These are phyloP conservation scores for Carex pumila DNA, from an alignment of 176 grass and related monocot species.

Conservation along the genomic window DNA sequence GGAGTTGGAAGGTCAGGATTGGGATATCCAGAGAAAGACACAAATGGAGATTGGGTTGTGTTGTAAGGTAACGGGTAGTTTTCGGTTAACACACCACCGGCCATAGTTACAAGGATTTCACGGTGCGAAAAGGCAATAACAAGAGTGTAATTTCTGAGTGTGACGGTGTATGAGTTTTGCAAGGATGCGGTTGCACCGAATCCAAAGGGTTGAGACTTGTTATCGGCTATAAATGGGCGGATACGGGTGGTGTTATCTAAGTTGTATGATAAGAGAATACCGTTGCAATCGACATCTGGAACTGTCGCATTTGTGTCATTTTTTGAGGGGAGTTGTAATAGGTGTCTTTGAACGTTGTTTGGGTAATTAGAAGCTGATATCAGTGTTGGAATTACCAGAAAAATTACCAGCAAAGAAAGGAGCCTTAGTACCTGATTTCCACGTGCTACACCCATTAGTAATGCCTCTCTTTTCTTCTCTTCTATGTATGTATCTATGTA, in stretches of 20 bases:
- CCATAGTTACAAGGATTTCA: constrained; percentile 51
- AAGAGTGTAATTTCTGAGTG: constrained; percentile 45
- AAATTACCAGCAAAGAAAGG: too few relatives aligned
- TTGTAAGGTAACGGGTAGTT: constrained; percentile 50
- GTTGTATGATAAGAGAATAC: constrained; percentile 51
- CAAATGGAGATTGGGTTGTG: constrained; percentile 14
- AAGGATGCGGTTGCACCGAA: constrained; percentile 53
- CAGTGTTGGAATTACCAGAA: not conserved
- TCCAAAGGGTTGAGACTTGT: constrained; percentile 40
- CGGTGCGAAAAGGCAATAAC: constrained; percentile 37
- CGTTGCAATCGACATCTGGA: constrained; percentile 47
- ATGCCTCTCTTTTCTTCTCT: not conserved
- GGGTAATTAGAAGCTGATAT: not conserved
- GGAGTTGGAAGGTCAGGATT: constrained; percentile 61
- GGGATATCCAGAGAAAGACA: constrained; percentile 59
- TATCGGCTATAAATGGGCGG: constrained; percentile 36
- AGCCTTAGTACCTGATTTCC: not conserved
- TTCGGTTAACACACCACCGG: constrained; percentile 47
- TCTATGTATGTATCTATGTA: not conserved
- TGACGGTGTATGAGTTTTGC: constrained; percentile 39
- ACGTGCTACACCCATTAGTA: not conserved
- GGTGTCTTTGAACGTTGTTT: not conserved
- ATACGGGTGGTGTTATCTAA: constrained; percentile 38
- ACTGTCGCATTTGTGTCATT: constrained; percentile 4
- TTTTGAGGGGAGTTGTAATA: not conserved